These are phyloP conservation scores for Camelina laxa DNA, from an alignment of 345 rosid genomes.

Conservation along the genomic window DNA sequence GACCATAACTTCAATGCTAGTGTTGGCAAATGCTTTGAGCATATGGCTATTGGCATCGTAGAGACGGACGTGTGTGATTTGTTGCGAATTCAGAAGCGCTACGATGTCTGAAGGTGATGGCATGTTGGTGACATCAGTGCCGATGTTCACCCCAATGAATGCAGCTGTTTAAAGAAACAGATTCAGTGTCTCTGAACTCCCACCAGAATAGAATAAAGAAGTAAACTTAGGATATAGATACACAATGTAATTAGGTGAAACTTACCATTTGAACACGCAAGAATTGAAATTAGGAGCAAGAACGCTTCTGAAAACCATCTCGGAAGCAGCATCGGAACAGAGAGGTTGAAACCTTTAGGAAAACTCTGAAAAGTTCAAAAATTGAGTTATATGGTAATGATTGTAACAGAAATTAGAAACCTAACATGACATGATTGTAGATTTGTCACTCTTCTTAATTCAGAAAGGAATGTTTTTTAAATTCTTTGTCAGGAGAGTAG, in stretches of 20 bases:
- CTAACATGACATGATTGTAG: slow-evolving; percentile 9
- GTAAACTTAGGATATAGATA: not conserved
- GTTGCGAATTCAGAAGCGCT: slow-evolving; percentile 56
- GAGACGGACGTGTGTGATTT: slow-evolving; percentile 87
- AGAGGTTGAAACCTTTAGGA: slow-evolving; percentile 18
- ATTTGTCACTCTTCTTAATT: not conserved
- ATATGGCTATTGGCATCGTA: slow-evolving; percentile 84
- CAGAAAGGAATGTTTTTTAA: not conserved
- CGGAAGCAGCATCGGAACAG: slow-evolving; percentile 53
- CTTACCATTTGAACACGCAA: slow-evolving; percentile 59
- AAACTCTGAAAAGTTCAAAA: slow-evolving; percentile 33
- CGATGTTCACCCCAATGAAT: slow-evolving; percentile 83
- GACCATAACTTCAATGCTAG: slow-evolving; percentile 76
- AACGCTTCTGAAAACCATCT: slow-evolving; percentile 52
- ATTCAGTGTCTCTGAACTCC: not conserved
- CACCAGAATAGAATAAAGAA: not conserved
- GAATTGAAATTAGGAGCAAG: slow-evolving; percentile 53
- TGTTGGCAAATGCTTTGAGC: slow-evolving; percentile 86
- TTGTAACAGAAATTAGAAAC: not conserved
- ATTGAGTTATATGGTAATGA: not conserved
- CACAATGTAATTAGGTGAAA: not conserved
- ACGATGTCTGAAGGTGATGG: slow-evolving; percentile 77
- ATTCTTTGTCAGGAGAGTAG: not conserved
- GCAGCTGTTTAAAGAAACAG: slow-evolving; percentile 58
- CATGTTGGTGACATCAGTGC: slow-evolving; percentile 74